Evolutionary conservation across 2,329 filamentous ascomycete species (phyloP), one percentile per base, ranked within the genome.

Genomic region (Emericellopsis cladophorae): DNA sequence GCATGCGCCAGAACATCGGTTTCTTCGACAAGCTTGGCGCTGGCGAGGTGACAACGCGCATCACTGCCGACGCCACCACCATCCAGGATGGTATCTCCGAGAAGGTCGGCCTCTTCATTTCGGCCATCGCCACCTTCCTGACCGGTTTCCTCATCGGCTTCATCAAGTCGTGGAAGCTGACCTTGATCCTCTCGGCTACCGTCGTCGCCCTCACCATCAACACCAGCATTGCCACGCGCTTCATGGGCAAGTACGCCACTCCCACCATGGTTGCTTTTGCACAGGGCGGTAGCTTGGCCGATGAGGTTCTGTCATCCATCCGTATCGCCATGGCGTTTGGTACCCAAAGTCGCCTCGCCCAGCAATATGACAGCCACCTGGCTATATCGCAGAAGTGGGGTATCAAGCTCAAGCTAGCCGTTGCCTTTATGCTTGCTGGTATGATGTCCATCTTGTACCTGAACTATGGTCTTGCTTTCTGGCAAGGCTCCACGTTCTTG

Each of bases 11-110:
- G 57, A 94, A 95, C 57, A 90, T 94, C 57, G 88, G 78, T 36
- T 94, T 86, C 60, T 94, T 93, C 61, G 92, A 96, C 60, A 92
- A 92, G 54, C 72, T 95, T 12, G 90, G 89, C 40, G 84, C 88
- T 29, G 89, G 90, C 44, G 92, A 95, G 61, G 85, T 96, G 45
- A 95, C 89, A 0, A 95, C 89, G 1, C 81, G 89, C 47, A 95
- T 95, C 51, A 96, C 90, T 0, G 82, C 89, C 10, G 90, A 96
- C 58, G 94, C 87, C 36, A 95, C 95, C 53, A 67, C 94, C 40
- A 81, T 96, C 42, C 90, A 95, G 59, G 89, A 94, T 49, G 90
- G 88, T 42, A 87, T 98, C 36, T 93, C 86, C 0, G 86, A 94
- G 59, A 95, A 95, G 65, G 74, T 94, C 36, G 79, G 78, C 12